Conservation (phyloP, 306 rosid genomes). For the Acacia acuminata region DNA sequence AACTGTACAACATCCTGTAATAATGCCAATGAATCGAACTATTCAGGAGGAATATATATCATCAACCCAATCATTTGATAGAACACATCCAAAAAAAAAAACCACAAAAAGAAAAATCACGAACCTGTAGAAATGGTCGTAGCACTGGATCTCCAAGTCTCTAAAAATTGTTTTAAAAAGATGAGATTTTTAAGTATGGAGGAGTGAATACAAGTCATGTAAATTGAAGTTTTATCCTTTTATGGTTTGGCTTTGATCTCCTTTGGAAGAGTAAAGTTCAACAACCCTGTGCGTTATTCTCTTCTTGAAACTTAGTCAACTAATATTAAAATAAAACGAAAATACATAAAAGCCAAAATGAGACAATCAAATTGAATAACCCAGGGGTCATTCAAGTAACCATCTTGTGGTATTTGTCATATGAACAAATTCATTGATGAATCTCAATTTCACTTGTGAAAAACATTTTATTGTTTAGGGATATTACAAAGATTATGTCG, state of each 20-base stretch:
- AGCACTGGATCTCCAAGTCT: slow-evolving; percentile 93
- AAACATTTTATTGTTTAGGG: not conserved
- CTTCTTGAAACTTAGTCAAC: not conserved
- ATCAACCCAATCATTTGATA: not conserved
- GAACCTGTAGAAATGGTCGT: slow-evolving; percentile 91
- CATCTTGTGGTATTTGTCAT: not conserved
- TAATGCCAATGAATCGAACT: slow-evolving; percentile 9
- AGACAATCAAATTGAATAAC: too few relatives aligned
- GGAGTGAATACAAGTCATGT: not conserved
- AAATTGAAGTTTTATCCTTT: not conserved
- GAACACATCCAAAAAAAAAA: not conserved
- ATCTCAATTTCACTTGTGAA: not conserved
- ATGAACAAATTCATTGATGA: not conserved
- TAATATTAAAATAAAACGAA: too few relatives aligned
- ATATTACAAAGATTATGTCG: not conserved
- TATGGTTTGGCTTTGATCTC: not conserved
- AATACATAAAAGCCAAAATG: not conserved
- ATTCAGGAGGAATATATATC: slow-evolving; percentile 14
- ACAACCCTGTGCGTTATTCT: not conserved
- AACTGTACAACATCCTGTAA: slow-evolving; percentile 96
- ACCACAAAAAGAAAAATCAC: not conserved
- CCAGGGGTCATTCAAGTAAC: too few relatives aligned
- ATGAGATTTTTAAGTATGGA: not conserved
- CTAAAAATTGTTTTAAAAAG: slow-evolving; percentile 41
- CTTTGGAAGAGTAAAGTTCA: not conserved